Evolutionary conservation across 768 basidiomycete species (phyloP), one percentile per base, ranked within the genome.

Genomic region (Kwoniella sp.): DNA sequence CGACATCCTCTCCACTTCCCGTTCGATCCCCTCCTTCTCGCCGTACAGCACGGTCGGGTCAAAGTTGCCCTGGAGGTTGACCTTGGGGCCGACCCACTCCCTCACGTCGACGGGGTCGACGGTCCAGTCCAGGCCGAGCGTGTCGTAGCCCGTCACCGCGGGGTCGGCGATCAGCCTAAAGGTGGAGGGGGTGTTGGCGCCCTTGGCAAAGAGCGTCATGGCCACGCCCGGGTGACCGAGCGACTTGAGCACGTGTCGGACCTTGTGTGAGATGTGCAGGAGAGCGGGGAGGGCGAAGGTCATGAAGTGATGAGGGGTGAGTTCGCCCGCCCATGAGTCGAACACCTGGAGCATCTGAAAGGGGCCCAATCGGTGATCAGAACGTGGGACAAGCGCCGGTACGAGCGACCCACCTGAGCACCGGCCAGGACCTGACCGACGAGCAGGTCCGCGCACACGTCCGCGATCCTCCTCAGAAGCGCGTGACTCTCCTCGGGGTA

Each of bases 381-480:
- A 20, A 42, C 8, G 29, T 26, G 20, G 17, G 26, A 23, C 26
- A 5, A 29, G 26, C 23, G 11, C 10, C 36, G 22, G 11, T 9
- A 19, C 6, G 22, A 41, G 45, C 37, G 8, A 71, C 79, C 48
- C 67, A 89, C 93, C 83, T 99, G 95, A 40, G 95, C 95, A 14
- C 95, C 95, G 1, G 95, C 93, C 58, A 84, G 83, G 19, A 89
- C 87, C 74, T 99, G 93, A 2, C 89, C 90, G 41, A 95, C 85
- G 53, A 98, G 78, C 71, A 84, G 89, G 63, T 91, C 87, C 31
- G 89, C 83, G 73, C 88, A 92, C 22, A 93, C 84, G 55, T 85
- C 81, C n/a, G 93, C 88, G 56, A 96, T 87, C 53, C 82, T 81
- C 63, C 78, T 69, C 23, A 99, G 76, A 22, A 99, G 79, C 14